Evolutionary conservation across 164 flowering plant genomes (phyloP).

Genomic region (Warburgia ugandensis): DNA sequence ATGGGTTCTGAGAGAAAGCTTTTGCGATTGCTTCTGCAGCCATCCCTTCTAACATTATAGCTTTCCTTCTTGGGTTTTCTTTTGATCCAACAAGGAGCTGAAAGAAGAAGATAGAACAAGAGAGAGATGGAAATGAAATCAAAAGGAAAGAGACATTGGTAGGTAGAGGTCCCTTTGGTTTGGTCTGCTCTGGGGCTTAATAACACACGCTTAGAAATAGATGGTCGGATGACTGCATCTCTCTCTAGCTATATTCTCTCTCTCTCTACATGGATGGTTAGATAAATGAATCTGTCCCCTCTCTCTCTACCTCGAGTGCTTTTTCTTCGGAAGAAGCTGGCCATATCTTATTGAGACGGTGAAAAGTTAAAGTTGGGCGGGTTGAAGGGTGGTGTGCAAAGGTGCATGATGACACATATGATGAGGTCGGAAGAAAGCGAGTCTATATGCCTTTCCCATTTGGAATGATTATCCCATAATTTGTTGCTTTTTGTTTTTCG

Average conservation of each 20-base stretch:
- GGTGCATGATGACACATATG: constrained; percentile 83
- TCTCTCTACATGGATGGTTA: constrained; percentile 2
- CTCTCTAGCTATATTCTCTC: constrained; percentile 6
- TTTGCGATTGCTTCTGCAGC: constrained; percentile 41
- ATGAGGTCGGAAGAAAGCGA: constrained; percentile 47
- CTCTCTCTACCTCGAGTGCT: not conserved
- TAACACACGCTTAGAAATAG: constrained; percentile 3
- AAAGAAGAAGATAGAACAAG: not conserved
- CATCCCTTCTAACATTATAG: constrained; percentile 32
- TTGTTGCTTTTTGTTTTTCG: constrained; percentile 32
- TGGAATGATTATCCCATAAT: constrained; percentile 87
- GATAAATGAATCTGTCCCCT: not conserved
- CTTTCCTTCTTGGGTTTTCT: constrained; percentile 6
- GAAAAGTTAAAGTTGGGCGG: constrained; percentile 54
- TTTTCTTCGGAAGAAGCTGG: constrained; percentile 17
- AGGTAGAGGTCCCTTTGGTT: constrained; percentile 11
- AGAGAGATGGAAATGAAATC: constrained; percentile 11
- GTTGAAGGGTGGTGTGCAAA: constrained; percentile 17
- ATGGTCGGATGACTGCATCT: constrained; percentile 1
- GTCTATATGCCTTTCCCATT: constrained; percentile 46
- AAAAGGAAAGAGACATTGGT: constrained; percentile 14
- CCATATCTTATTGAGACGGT: constrained; percentile 41
- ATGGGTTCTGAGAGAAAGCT: constrained; percentile 35
- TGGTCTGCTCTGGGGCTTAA: constrained; percentile 9
- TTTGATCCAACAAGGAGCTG: not conserved